Base-by-base conservation (phyloP, 768 basidiomycete species). In the Cystofilobasidium bisporidii region DNA sequence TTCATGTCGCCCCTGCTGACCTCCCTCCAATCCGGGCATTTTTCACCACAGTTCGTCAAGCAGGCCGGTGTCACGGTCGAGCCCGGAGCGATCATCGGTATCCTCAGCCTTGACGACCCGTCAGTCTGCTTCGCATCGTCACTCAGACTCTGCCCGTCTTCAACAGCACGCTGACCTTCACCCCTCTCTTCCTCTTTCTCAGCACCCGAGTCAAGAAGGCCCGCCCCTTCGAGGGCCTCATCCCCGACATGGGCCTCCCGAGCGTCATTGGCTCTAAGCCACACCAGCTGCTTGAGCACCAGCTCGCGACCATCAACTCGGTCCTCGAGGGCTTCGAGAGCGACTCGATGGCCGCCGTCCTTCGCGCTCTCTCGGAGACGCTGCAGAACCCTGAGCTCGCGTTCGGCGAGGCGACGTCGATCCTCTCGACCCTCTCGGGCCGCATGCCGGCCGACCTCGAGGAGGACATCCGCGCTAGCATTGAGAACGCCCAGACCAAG, bases 321-420 rank as follows among this genome's bases (percentile, higher is more conserved):
- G 93, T 96, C 72, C 82, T 99, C 69, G 89, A 91, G 66, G 96
- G 96, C 43, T 99, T 87, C 78, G 96, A 99, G 79, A 97, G 97
- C 79, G 89, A 91, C 74, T 87, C 91, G 8, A 81, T 89, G 71
- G 91, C n/a, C n/a, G 78, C 86, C 6, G 89, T 90, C 15, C 81
- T 97, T 74, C 93, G 91, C 77, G 87, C 91, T 55, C 85, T 99
- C 67, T 81, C 90, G 72, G 80, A 84, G 43, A 85, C 90, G 47
- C 82, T 99, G 40, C 86, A 87, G 69, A 83, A 92, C 73, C 83
- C 87, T 9, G 88, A 89, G 70, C 85, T 98, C 32, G 92, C 96
- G 0, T 97, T 87, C 78, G 84, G 89, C 28, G 88, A 97, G 77
- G 82, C 87, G 60, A 83, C 81, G 50, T 85, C 91, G 26, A 88